phyloP scores from a whole-genome alignment of 225 moss, liverwort and hornwort genomes.

The Pseudoscleropodium purum region DNA sequence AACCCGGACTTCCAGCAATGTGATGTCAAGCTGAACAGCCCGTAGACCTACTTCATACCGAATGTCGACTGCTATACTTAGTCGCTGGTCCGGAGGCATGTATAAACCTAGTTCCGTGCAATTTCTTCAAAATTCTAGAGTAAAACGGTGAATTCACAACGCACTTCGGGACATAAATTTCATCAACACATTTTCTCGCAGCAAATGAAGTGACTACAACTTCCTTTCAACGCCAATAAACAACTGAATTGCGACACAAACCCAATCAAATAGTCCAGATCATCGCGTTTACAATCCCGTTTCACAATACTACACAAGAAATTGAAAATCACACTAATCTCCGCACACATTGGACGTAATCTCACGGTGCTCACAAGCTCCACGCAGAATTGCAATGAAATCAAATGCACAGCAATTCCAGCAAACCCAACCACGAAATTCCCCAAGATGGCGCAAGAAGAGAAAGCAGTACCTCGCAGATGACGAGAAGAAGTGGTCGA shows the following conservation, averaged over 20 bases:
- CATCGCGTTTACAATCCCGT: neutral
- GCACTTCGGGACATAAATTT: neutral
- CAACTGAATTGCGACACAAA: neutral
- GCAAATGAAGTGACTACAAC: neutral
- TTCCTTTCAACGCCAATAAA: neutral
- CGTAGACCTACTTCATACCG: neutral
- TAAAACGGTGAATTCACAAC: neutral
- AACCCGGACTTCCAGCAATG: neutral
- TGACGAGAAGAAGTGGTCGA: neutral
- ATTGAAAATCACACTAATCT: neutral
- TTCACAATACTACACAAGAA: neutral
- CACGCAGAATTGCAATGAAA: neutral
- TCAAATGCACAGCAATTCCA: neutral
- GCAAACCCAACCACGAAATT: neutral
- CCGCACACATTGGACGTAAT: neutral
- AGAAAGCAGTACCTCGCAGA: constrained; percentile 4
- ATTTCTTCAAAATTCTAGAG: neutral
- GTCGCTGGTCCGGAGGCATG: neutral
- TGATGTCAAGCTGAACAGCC: neutral
- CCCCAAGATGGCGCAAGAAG: neutral
- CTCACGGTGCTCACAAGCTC: neutral
- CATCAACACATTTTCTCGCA: neutral
- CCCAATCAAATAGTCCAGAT: neutral
- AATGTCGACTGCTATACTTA: neutral
- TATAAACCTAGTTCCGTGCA: neutral